Evolutionary conservation across 441 rosid genomes (phyloP).

Genomic region (Erysimum cheiri): DNA sequence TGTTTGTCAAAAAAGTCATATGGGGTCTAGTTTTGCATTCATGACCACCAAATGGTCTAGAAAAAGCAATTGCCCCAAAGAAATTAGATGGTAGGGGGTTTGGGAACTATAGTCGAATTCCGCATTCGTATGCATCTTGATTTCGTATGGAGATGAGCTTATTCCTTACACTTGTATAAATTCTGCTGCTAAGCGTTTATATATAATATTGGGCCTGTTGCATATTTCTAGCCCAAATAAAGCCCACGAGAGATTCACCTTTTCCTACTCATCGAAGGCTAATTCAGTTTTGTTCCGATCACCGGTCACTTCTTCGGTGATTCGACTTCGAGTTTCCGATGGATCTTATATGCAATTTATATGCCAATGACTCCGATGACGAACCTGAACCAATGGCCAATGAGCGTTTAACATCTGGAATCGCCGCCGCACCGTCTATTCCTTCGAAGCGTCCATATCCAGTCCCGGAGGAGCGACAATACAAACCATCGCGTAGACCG

Average conservation of each 20-base stretch:
- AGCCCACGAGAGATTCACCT: constrained; percentile 4
- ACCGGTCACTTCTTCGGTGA: not conserved
- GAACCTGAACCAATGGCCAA: constrained; percentile 26
- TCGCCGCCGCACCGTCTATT: not conserved
- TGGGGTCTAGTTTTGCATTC: too few species aligned
- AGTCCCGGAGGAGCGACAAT: constrained; percentile 24
- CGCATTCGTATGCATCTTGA: too few species aligned
- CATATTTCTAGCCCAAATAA: constrained; percentile 8
- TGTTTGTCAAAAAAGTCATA: too few species aligned
- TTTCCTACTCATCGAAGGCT: not conserved
- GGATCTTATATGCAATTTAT: constrained; percentile 43
- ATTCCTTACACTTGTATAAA: not conserved
- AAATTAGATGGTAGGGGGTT: too few species aligned
- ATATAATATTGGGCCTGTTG: not conserved
- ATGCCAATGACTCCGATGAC: constrained; percentile 44
- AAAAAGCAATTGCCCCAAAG: too few species aligned
- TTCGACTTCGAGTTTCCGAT: constrained; percentile 25
- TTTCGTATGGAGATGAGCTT: too few species aligned
- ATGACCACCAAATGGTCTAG: too few species aligned
- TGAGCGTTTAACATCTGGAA: not conserved
- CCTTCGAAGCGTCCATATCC: constrained; percentile 41
- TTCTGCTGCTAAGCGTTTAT: not conserved
- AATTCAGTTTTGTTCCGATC: not conserved
- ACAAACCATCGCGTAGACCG: constrained; percentile 7
- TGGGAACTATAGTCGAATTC: too few species aligned